phyloP scores from a whole-genome alignment of 306 rosid genomes.

The Sphenostylis stenocarpa region DNA sequence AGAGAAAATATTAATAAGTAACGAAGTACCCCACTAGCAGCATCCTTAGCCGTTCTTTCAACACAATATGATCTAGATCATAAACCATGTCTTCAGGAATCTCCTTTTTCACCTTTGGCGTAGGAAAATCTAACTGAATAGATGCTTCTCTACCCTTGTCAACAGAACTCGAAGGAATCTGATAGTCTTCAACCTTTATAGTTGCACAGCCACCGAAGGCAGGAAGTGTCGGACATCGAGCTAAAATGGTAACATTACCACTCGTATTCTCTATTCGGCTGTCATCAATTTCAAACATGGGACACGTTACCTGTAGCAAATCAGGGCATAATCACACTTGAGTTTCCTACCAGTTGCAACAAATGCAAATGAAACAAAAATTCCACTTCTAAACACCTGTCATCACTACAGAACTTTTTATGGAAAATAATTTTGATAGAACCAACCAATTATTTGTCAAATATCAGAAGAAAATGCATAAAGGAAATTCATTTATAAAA shows the following conservation, averaged over 20 bases:
- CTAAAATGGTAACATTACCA: slow-evolving; percentile 26
- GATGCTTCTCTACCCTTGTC: slow-evolving; percentile 36
- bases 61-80: slow-evolving; percentile 59
- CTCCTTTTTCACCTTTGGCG: slow-evolving; percentile 45
- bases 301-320: slow-evolving; percentile 42
- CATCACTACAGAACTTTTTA: neutral
- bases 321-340: slow-evolving; percentile 34
- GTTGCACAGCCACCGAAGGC: slow-evolving; percentile 37
- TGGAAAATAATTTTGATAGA: neutral
- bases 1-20: slow-evolving; percentile 22
- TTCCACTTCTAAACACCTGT: slow-evolving; percentile 28
- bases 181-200: slow-evolving; percentile 45
- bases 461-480: neutral
- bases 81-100: slow-evolving; percentile 40
- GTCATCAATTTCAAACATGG: slow-evolving; percentile 16
- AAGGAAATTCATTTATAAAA: neutral
- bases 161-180: slow-evolving; percentile 29
- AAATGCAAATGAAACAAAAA: slow-evolving; percentile 23
- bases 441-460: neutral
- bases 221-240: slow-evolving; percentile 11
- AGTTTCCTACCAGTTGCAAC: slow-evolving; percentile 29
- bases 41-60: slow-evolving; percentile 72
- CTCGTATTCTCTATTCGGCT: slow-evolving; percentile 25
- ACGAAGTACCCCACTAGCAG: slow-evolving; percentile 61
- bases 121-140: slow-evolving; percentile 38